Base-by-base conservation (phyloP, 371 early-diverging fungal genomes). In the Enteropsectra breve region DNA sequence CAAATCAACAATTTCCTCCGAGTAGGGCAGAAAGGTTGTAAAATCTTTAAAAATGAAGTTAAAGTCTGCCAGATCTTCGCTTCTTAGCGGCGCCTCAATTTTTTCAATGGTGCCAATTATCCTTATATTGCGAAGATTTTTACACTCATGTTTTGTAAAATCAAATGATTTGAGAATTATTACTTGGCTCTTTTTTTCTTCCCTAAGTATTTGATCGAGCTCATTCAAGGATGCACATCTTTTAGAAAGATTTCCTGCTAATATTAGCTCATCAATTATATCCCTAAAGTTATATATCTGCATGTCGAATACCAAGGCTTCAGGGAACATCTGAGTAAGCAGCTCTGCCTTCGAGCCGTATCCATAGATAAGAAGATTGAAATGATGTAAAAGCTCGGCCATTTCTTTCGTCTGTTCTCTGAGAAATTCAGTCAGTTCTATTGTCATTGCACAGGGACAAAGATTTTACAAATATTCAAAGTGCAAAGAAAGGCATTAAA, bases 281-380 rank as follows among this genome's bases (percentile, higher is more conserved):
- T 49, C 46, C 15, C 36, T 34, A 34, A 33, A 29, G 2, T 29
- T 61, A 13, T 36, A 56, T 56, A 45, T 58, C 4, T 52, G 50
- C 45, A 57, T 47, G 55, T 77, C 69, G 24, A 74, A 46, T 37
- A 64, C 24, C 3, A 50, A 15, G 34, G 71, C 63, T 5, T 68
- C 47, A 28, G 78, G 75, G 64, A 77, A 77, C 43, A 77, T 59
- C 30, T 63, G 47, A 2, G 28, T 38, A 3, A 77, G 57, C 23
- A 75, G 46, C 0, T 63, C 34, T 40, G 47, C 61, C 63, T 77
- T 77, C 28, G 55, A 64, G 23, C 78, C 78, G 58, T 75, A 77
- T 26, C 78, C 78, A 48, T 75, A 77, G 50, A 74, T 74, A 18
- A 77, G 34, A 24, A 77, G 46, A 49, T 77, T 77, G 55, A 72